Evolutionary conservation across 2,329 filamentous ascomycete species (phyloP).

Genomic region (Fusarium albosuccineum): DNA sequence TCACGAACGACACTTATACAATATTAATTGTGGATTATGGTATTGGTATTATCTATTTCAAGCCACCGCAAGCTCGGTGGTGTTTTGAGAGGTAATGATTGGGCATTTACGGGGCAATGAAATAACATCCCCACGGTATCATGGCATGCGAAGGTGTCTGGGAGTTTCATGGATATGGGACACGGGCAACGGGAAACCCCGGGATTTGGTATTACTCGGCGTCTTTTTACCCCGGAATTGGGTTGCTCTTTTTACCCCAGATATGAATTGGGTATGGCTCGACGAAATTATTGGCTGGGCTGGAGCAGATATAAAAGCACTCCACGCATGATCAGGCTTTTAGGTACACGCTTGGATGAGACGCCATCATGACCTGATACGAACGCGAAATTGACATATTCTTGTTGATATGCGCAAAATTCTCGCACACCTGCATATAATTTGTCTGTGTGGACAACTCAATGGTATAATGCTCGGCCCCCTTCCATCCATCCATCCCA

Average conservation of each 20-base stretch:
- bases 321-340: constrained; percentile 25
- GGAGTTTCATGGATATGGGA: constrained; percentile 29
- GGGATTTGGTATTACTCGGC: constrained; percentile 29
- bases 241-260: constrained; percentile 11
- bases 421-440: constrained; percentile 15
- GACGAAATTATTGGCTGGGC: constrained; percentile 28
- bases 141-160: constrained; percentile 40
- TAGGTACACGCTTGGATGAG: constrained; percentile 37
- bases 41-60: constrained; percentile 24
- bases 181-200: constrained; percentile 18
- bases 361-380: constrained; percentile 42
- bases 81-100: constrained; percentile 18
- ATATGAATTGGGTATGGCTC: constrained; percentile 33
- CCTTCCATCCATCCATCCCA: not conserved
- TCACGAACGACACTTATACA: constrained; percentile 11
- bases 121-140: constrained; percentile 19
- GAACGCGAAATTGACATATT: constrained; percentile 38
- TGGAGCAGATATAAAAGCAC: constrained; percentile 21
- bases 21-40: constrained; percentile 19
- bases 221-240: constrained; percentile 23
- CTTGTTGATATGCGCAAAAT: constrained; percentile 25
- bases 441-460: constrained; percentile 20
- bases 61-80: constrained; percentile 5
- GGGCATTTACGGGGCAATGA: constrained; percentile 26
- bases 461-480: constrained; percentile 29